Evolutionary conservation across 2,329 filamentous ascomycete species (phyloP).

Genomic region (Aspergillus amoenus): DNA sequence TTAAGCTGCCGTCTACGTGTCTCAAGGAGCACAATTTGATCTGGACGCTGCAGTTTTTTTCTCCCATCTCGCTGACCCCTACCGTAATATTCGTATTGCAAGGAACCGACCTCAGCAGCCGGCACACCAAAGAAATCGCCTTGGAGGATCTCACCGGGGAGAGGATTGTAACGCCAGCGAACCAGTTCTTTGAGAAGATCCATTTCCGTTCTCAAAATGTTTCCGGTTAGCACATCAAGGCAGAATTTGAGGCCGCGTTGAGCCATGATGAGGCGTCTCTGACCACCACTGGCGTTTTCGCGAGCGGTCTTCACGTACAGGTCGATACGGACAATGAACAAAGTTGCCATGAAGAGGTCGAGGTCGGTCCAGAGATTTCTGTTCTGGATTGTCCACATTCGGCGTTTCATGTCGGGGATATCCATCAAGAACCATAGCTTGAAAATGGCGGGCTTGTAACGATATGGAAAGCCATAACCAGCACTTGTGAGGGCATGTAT

Average conservation of each 20-base stretch:
- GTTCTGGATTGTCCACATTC: conserved; percentile 57
- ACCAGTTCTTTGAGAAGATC: conserved; percentile 60
- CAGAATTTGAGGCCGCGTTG: conserved; percentile 59
- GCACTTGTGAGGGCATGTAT: conserved; percentile 58
- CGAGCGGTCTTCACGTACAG: conserved; percentile 64
- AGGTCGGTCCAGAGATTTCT: conserved; percentile 54
- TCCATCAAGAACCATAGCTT: conserved; percentile 77
- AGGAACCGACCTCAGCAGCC: conserved; percentile 51
- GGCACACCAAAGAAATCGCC: conserved; percentile 53
- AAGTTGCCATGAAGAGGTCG: conserved; percentile 61
- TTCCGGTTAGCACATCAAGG: conserved; percentile 55
- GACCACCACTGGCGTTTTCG: conserved; percentile 48
- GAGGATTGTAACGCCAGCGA: conserved; percentile 54
- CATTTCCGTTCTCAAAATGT: conserved; percentile 48
- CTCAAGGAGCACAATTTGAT: conserved; percentile 61
- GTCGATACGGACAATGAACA: conserved; percentile 71
- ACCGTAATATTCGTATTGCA: conserved; percentile 39
- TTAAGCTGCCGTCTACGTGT: conserved; percentile 34
- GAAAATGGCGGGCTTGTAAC: conserved; percentile 51
- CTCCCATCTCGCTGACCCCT: not conserved
- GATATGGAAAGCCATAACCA: conserved; percentile 57
- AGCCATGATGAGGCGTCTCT: conserved; percentile 60
- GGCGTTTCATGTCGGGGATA: conserved; percentile 55
- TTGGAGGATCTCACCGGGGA: conserved; percentile 18
- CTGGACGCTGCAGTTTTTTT: conserved; percentile 54